Percentiles rank a stretch among this genome's conserved stretches.
Conservation (phyloP, 164 flowering plant species). For the Stephania japonica region DNA sequence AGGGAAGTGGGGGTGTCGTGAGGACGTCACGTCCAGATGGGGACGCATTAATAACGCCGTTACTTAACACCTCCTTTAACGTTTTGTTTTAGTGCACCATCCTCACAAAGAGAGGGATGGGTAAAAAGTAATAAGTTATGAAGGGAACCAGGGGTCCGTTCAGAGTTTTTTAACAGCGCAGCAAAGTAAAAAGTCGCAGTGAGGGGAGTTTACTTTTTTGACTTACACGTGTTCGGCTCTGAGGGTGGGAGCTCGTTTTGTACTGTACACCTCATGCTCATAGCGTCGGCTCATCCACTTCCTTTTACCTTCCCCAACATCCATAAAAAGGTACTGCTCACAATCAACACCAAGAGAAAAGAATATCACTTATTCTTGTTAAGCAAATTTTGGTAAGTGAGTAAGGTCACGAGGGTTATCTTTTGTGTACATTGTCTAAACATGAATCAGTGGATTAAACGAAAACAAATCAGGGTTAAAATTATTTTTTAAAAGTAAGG, state of each 20-base stretch:
- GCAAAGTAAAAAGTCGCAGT: neutral
- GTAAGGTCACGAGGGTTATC: too few relatives aligned
- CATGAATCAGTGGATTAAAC: too few relatives aligned
- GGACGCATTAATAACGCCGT: constrained; percentile 14
- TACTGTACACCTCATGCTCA: neutral
- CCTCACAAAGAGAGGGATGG: neutral
- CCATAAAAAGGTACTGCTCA: too few relatives aligned
- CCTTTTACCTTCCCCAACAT: too few relatives aligned
- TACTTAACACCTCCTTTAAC: neutral
- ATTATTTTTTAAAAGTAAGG: too few relatives aligned
- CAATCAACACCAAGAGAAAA: too few relatives aligned
- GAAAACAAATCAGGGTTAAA: too few relatives aligned
- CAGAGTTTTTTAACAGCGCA: neutral
- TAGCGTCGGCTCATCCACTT: neutral
- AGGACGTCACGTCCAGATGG: constrained; percentile 24
- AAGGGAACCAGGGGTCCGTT: too few relatives aligned
- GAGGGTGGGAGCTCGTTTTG: neutral
- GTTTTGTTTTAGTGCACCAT: neutral
- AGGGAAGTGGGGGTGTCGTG: constrained; percentile 15
- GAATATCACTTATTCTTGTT: too few relatives aligned
- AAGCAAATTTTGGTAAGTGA: too few relatives aligned
- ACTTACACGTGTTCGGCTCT: neutral
- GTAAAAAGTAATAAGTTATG: too few relatives aligned
- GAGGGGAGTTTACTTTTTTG: neutral
- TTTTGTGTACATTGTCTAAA: too few relatives aligned